These are phyloP conservation scores for Ascoidea rubescens DNA, from an alignment of 805 yeast genomes.

Conservation along the genomic window DNA sequence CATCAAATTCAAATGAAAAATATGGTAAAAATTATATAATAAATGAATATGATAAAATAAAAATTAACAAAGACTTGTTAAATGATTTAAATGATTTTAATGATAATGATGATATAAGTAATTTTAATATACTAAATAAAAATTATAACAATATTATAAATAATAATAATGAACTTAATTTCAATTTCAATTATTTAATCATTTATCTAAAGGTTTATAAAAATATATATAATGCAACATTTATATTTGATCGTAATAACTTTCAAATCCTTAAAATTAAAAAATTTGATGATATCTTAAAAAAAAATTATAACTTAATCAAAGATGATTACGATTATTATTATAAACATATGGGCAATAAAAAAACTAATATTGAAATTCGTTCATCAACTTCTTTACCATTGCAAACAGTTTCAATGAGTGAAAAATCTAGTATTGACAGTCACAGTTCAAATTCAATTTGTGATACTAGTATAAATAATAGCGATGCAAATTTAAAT, in stretches of 20 bases:
- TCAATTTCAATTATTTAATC: too few species aligned
- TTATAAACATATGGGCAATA: too few species aligned
- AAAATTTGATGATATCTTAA: not conserved
- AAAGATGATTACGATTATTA: not conserved
- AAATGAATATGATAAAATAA: not conserved
- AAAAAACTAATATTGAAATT: too few species aligned
- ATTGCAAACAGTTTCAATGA: not conserved
- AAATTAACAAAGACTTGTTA: not conserved
- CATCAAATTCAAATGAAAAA: too few species aligned
- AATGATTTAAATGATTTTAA: not conserved
- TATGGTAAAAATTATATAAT: not conserved
- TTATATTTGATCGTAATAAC: not conserved
- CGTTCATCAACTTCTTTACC: not conserved
- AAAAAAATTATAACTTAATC: not conserved
- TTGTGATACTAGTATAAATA: not conserved
- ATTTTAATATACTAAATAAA: too few species aligned
- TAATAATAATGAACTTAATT: not conserved
- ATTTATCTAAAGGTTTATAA: too few species aligned
- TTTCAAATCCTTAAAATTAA: not conserved
- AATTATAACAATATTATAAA: too few species aligned
- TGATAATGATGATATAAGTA: not conserved
- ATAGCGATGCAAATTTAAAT: not conserved
- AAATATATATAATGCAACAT: not conserved
- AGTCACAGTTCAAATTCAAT: not conserved
- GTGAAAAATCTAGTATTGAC: not conserved